Percentiles rank a stretch among this genome's conserved stretches.
Evolutionary conservation across 768 basidiomycete species (phyloP).

Genomic region (Pholiota microspora): DNA sequence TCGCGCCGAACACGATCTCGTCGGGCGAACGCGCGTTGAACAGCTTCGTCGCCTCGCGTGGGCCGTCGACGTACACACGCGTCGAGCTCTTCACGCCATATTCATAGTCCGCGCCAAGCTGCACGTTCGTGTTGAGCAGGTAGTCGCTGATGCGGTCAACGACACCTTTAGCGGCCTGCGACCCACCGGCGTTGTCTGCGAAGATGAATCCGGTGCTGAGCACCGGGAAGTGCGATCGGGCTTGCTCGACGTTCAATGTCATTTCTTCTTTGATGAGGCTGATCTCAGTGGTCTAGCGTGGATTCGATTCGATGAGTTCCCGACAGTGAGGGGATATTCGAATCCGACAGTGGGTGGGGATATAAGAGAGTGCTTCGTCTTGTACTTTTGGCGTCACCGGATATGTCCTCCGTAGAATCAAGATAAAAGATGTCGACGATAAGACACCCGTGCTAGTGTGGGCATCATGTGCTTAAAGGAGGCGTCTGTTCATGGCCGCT

Average conservation of each 20-base stretch:
- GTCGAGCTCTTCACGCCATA: conserved; percentile 49
- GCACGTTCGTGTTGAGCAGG: conserved; percentile 68
- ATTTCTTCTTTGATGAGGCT: background rate
- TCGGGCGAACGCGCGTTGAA: conserved; percentile 61
- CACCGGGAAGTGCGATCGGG: conserved; percentile 62
- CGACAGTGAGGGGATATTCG: background rate
- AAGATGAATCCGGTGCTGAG: conserved; percentile 60
- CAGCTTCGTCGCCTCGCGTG: conserved; percentile 50
- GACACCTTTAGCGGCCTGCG: conserved; percentile 54
- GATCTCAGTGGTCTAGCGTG: no score
- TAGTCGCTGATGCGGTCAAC: conserved; percentile 66
- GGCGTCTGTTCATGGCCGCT: background rate
- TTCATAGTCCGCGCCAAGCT: conserved; percentile 70
- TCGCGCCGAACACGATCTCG: conserved; percentile 67
- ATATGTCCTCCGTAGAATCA: no score
- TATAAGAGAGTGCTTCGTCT: background rate
- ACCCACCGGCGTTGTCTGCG: conserved; percentile 78
- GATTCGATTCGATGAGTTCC: background rate
- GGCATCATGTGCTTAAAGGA: conserved; percentile 4
- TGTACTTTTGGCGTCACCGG: no score
- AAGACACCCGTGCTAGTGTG: background rate
- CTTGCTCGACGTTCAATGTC: conserved; percentile 44
- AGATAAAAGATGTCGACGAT: background rate
- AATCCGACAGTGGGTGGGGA: background rate
- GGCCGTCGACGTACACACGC: conserved; percentile 47